Base-by-base conservation (phyloP, 169 alveolate species). In the Plasmodium inui region DNA sequence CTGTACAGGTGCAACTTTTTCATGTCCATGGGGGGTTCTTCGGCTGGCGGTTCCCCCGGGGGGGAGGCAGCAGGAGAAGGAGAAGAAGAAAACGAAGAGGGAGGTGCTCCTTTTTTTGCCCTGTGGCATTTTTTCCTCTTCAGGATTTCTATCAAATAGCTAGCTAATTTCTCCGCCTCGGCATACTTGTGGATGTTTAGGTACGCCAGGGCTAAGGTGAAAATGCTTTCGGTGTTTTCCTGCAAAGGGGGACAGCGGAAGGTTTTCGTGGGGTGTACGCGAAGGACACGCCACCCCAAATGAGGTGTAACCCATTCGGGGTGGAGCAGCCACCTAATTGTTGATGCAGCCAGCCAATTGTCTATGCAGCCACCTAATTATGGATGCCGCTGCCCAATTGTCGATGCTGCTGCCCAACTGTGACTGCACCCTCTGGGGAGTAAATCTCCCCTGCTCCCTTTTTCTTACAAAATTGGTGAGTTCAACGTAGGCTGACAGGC, bases 191-290 rank as follows among this genome's bases (percentile, higher is more conserved):
- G 93, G 1, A 22, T 44, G 50, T 86, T 86, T 22, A 86, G 67
- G 44, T 86, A 86, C 17, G 55, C 41, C 32, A 86, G 30, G 46
- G 86, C 67, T 53, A 86, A 34, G 37, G 80, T 86, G 71, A 86
- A 86, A 37, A 86, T 74, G 71, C 93, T 86, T 39, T 86, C 93
- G 7, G 67, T 12, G 67, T 86, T 53, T 86, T 86, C 86, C 93
- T 86, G 46, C 19, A 55, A 50, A 74, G 37, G 39, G 7, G 78
- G 37, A 4, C 0, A 67, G 19, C 19, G 30, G 76, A 17, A 28
- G 14, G 37, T 28, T 26, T 26, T 19, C 32, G 67, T 12, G 79
- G n/a, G 22, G 14, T 26, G 28, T 14, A 3, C n/a, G 28, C 22
- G 53, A 17, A 10, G 85, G 50, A 73, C 14, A 44, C 55, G 44